Evolutionary conservation across 441 rosid species (phyloP).

Genomic region (Breynia disticha): DNA sequence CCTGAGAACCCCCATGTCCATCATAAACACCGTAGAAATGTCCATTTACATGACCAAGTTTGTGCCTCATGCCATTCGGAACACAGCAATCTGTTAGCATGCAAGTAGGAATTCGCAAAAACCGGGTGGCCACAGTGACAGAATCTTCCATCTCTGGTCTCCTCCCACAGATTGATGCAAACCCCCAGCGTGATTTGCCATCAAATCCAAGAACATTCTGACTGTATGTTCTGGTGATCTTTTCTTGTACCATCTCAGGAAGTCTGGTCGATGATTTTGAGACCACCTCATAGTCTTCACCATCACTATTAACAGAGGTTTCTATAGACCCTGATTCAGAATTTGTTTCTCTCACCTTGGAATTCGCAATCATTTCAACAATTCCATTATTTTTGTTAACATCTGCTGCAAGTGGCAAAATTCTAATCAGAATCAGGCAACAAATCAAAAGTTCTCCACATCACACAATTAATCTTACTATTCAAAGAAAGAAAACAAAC

Average conservation of each 20-base stretch:
- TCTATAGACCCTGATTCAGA: conserved; percentile 13
- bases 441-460: conserved; percentile 20
- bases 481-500: conserved; percentile 16
- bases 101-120: conserved; percentile 46
- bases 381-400: conserved; percentile 14
- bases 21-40: conserved; percentile 82
- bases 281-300: conserved; percentile 10
- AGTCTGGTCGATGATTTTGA: conserved; percentile 16
- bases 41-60: conserved; percentile 32
- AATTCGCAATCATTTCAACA: conserved; percentile 19
- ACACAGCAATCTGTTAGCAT: conserved; percentile 37
- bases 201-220: conserved; percentile 36
- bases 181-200: conserved; percentile 64
- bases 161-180: conserved; percentile 57
- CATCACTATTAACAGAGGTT: conserved; percentile 8
- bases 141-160: conserved; percentile 93
- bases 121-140: conserved; percentile 39
- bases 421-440: conserved; percentile 20
- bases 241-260: conserved; percentile 18
- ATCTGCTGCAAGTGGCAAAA: conserved; percentile 11
- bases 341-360: conserved; percentile 12
- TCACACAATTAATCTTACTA: conserved; percentile 22
- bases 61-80: conserved; percentile 35
- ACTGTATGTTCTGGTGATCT: conserved; percentile 26
- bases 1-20: conserved; percentile 88